These are phyloP conservation scores for Epichloe sibirici DNA, from an alignment of 2,329 filamentous ascomycete species.

Conservation along the genomic window DNA sequence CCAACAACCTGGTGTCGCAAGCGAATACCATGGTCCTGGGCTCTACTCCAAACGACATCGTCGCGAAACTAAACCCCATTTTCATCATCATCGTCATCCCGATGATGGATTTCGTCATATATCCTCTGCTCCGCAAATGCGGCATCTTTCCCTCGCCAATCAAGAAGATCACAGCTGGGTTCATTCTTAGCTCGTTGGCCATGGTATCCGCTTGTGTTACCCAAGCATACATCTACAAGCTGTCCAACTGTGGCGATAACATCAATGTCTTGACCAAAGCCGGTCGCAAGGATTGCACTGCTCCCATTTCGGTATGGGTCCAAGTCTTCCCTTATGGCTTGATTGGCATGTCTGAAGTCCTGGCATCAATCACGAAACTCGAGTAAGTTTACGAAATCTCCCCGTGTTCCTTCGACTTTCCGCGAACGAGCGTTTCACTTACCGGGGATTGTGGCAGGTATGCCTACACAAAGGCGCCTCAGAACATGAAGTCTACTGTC, in stretches of 20 bases:
- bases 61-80: constrained; percentile 64
- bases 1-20: constrained; percentile 50
- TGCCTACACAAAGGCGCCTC: constrained; percentile 63
- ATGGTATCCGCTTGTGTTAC: constrained; percentile 44
- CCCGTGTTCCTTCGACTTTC: not conserved
- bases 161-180: constrained; percentile 60
- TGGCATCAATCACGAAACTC: constrained; percentile 42
- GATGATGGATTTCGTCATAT: constrained; percentile 54
- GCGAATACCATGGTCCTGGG: constrained; percentile 53
- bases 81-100: constrained; percentile 64
- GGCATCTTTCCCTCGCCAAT: constrained; percentile 61
- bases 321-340: constrained; percentile 39
- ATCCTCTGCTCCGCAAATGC: constrained; percentile 52
- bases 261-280: constrained; percentile 18
- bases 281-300: constrained; percentile 26
- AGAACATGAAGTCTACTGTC: constrained; percentile 67
- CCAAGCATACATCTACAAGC: constrained; percentile 51
- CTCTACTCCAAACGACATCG: constrained; percentile 64
- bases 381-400: constrained; percentile 26
- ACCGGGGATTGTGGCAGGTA: constrained; percentile 25
- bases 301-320: constrained; percentile 50
- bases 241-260: constrained; percentile 42
- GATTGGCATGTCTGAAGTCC: constrained; percentile 36
- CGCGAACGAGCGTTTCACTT: not conserved
- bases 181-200: constrained; percentile 48